These are phyloP conservation scores for Fusarium globosum DNA, from an alignment of 2,329 filamentous ascomycete species.

Conservation along the genomic window DNA sequence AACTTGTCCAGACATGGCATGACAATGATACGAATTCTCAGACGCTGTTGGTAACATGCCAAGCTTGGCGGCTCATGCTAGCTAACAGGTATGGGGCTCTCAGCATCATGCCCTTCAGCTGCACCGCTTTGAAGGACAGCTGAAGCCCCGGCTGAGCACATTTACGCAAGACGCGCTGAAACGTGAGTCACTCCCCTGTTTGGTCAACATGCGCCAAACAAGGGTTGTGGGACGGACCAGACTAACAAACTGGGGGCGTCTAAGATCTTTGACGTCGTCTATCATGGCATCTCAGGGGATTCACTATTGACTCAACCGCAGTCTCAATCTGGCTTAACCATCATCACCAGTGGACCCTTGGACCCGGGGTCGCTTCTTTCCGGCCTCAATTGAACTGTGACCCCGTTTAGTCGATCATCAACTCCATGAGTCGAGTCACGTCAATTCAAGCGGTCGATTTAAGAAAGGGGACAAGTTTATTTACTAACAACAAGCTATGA, in stretches of 20 bases:
- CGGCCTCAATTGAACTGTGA: conserved; percentile 32
- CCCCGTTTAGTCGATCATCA: conserved; percentile 22
- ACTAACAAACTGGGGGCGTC: conserved; percentile 25
- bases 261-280: conserved; percentile 37
- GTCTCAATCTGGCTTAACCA: conserved; percentile 34
- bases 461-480: conserved; percentile 30
- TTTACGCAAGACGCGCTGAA: conserved; percentile 43
- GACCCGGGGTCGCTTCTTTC: conserved; percentile 39
- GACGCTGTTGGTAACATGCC: conserved; percentile 29
- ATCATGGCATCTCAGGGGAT: conserved; percentile 23
- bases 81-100: conserved; percentile 26
- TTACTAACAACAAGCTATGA: conserved; percentile 19
- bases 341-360: conserved; percentile 15
- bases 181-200: conserved; percentile 47
- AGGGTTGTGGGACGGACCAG: conserved; percentile 26
- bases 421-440: conserved; percentile 5
- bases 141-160: conserved; percentile 28
- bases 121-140: conserved; percentile 25
- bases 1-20: neutral
- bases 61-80: conserved; percentile 34
- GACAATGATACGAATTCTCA: conserved; percentile 5
- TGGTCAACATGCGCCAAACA: conserved; percentile 34
- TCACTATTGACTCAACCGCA: conserved; percentile 19
- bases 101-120: conserved; percentile 42
- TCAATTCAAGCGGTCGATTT: conserved; percentile 14